Conservation (phyloP, 495 filamentous ascomycete species). For the Cercophora newfieldiana region DNA sequence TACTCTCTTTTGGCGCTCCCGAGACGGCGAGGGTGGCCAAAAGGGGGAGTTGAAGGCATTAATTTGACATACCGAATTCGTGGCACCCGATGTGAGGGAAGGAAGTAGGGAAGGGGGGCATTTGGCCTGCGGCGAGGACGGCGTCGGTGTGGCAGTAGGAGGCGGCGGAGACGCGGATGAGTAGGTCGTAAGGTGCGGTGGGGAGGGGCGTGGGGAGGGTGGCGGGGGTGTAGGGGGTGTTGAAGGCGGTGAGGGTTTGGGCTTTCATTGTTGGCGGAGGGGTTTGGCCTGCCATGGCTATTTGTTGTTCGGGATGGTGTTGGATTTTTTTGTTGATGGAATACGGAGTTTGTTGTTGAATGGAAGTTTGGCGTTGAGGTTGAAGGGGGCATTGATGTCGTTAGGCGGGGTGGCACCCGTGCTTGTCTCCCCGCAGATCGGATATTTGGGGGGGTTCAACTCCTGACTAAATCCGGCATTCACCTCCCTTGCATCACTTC, state of each 20-base stretch:
- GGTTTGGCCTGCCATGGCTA: background rate
- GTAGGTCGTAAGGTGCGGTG: constrained; percentile 31
- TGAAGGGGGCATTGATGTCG: background rate
- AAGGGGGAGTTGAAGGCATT: no score
- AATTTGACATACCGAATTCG: no score
- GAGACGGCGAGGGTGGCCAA: no score
- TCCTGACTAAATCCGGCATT: no score
- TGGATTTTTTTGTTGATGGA: background rate
- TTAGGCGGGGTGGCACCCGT: background rate
- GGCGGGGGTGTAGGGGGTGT: constrained; percentile 34
- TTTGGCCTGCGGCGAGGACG: constrained; percentile 37
- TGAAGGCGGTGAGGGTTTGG: constrained; percentile 40
- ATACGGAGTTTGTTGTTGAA: background rate
- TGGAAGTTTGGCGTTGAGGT: background rate
- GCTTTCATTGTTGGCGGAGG: constrained; percentile 36
- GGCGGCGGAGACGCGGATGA: constrained; percentile 40
- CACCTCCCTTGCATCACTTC: no score
- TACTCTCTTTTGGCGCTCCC: no score
- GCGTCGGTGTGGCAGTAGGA: constrained; percentile 45
- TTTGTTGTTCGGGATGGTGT: background rate
- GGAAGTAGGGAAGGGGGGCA: constrained; percentile 29
- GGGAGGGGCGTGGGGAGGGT: constrained; percentile 28
- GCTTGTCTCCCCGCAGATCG: background rate
- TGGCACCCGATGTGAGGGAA: constrained; percentile 34
- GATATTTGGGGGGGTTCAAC: background rate